Evolutionary conservation across 129 eudicot genomes (phyloP).

Genomic region (Flaveria ramosissima): DNA sequence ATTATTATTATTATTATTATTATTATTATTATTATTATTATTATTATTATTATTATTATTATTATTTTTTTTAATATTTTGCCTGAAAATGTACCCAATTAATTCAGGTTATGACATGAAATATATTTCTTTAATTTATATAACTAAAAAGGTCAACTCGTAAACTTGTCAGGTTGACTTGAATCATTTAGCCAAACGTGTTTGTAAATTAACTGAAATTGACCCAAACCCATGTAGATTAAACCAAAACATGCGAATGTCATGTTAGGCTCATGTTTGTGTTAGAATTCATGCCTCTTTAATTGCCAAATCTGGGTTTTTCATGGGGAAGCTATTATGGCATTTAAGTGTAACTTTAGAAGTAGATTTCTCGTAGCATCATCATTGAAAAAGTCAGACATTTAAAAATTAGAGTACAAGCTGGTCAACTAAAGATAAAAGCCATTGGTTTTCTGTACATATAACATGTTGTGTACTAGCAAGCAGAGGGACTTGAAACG

Average conservation of each 20-base stretch:
- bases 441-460: constrained; percentile 30
- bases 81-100: too few species aligned
- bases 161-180: too few species aligned
- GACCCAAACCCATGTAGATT: background rate
- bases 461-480: constrained; percentile 22
- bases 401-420: constrained; percentile 16
- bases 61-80: too few species aligned
- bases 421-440: constrained; percentile 27
- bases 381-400: constrained; percentile 14
- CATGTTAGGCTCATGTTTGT: background rate
- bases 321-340: background rate
- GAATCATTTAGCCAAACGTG: background rate
- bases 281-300: background rate
- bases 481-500: constrained; percentile 17
- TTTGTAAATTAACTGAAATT: background rate
- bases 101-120: background rate
- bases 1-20: too few species aligned
- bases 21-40: too few species aligned
- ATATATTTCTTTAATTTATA: background rate
- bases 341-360: background rate
- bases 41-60: too few species aligned
- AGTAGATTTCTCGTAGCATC: constrained; percentile 1
- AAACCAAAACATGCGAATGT: background rate
- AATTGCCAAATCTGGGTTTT: constrained; percentile 12
- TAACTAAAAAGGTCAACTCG: too few species aligned